phyloP scores from a whole-genome alignment of 2,329 filamentous ascomycete species.

The Fusarium oxysporum region DNA sequence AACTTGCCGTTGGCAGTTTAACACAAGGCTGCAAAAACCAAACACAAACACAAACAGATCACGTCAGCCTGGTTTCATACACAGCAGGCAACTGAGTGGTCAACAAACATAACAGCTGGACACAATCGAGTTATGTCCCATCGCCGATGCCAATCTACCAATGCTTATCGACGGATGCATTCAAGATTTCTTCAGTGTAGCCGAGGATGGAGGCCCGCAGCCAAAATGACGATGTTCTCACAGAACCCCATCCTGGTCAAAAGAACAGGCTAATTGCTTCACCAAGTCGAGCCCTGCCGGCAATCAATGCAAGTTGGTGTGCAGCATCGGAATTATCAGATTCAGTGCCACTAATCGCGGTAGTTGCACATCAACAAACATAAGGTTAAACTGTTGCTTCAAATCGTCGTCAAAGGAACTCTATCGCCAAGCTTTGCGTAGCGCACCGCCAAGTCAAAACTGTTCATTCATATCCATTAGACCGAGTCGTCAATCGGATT shows the following conservation, averaged over 20 bases:
- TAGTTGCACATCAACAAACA: neutral
- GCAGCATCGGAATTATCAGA: neutral
- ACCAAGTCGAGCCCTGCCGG: neutral
- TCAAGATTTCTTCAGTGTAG: neutral
- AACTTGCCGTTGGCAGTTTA: fast-evolving
- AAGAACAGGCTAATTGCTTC: neutral
- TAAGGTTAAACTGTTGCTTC: neutral
- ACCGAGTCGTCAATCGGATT: slow-evolving; percentile 20
- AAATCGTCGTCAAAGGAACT: neutral
- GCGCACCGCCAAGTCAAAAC: slow-evolving; percentile 7
- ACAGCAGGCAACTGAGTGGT: neutral
- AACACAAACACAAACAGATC: fast-evolving
- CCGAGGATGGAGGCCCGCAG: neutral
- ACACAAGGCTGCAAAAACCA: fast-evolving
- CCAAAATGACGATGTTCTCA: neutral
- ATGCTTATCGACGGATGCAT: neutral
- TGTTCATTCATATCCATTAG: neutral
- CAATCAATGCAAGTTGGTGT: neutral
- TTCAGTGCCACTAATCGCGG: neutral
- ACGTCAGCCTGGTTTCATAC: fast-evolving
- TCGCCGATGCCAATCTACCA: neutral
- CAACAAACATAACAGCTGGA: fast-evolving
- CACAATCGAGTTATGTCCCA: too few relatives aligned
- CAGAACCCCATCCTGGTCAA: neutral
- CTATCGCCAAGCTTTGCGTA: slow-evolving; percentile 17